Percentiles rank a stretch among this genome's conserved stretches.
phyloP scores from a whole-genome alignment of 805 yeast species.

The Diddensiella transvaalensis region DNA sequence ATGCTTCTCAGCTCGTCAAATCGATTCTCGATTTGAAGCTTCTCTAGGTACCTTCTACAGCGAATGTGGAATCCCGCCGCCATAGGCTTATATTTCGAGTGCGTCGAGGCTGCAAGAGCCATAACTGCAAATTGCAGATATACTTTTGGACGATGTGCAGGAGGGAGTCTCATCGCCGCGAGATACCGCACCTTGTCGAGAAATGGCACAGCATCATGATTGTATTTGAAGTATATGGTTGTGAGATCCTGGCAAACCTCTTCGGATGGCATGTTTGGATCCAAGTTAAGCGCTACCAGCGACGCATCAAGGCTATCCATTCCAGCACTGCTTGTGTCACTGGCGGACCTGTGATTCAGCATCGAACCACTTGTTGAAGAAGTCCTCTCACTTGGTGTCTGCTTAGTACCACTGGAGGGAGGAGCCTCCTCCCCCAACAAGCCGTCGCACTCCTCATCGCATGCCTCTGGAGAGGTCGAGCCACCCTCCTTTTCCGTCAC shows the following conservation, averaged over 20 bases:
- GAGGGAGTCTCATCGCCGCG: constrained; percentile 10
- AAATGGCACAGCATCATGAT: constrained; percentile 15
- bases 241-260: background rate
- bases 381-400: background rate
- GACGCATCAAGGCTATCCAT: background rate
- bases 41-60: constrained; percentile 26
- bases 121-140: constrained; percentile 31
- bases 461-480: background rate
- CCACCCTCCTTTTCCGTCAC: constrained; percentile 6
- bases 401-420: background rate
- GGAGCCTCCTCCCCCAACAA: background rate
- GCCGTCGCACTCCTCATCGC: background rate
- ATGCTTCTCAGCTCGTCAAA: constrained; percentile 20
- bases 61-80: constrained; percentile 24
- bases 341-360: background rate
- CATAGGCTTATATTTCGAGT: constrained; percentile 18
- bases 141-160: constrained; percentile 20
- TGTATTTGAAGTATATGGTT: background rate
- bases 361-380: background rate
- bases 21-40: constrained; percentile 16
- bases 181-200: constrained; percentile 36
- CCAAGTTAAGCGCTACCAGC: background rate
- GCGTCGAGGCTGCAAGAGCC: constrained; percentile 27
- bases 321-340: no score
- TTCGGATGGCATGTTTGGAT: background rate